Evolutionary conservation across 805 yeast species (phyloP), one percentile per base, ranked within the genome.

Genomic region (Sugiyamaella qingdaonensis): DNA sequence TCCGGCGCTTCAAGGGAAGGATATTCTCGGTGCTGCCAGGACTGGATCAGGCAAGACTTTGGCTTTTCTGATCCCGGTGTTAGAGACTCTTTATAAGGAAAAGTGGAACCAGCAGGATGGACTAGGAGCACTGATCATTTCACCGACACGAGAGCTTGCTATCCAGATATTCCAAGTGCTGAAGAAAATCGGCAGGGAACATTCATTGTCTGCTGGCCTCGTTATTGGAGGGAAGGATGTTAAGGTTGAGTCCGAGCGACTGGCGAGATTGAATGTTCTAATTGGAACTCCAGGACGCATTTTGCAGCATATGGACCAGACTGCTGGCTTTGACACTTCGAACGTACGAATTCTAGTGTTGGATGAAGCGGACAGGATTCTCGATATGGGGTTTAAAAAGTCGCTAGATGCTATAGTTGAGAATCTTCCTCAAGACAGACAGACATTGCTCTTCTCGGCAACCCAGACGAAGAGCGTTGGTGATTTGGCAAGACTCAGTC

Each of bases 171-270:
- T 90, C 62, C 95, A 89, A 63, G 97, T 90, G 3, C 70, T 90
- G 55, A 74, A 84, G n/a, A 86, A 84, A 61, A 83, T 90, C 50
- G 97, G 97, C 19, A 79, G 82, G 44, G 75, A 80, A 59, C 84
- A 84, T 59, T 72, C 82, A 2, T 84, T 90, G 55, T 85, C 95
- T 5, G 96, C 96, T 0, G 97, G 96, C 54, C 73, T 90, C 55
- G 92, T 91, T 10, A 90, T 91, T 62, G 97, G 97, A 48, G 97
- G 97, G 36, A 89, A 91, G 65, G 96, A 89, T 65, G 86, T 86
- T 31, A 79, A 80, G 55, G 86, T 77, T 61, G 97, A 90, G 67
- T 79, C 80, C 56, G 96, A 88, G 49, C 79, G 97, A 65, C 80
- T 90, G 7, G 78, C 85, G 0, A 78, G 79, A 59, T 84, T 90